Percentiles rank a stretch among this genome's conserved stretches.
Evolutionary conservation across 495 filamentous ascomycete species (phyloP).

Genomic region (Astrothelium macrocarpum): DNA sequence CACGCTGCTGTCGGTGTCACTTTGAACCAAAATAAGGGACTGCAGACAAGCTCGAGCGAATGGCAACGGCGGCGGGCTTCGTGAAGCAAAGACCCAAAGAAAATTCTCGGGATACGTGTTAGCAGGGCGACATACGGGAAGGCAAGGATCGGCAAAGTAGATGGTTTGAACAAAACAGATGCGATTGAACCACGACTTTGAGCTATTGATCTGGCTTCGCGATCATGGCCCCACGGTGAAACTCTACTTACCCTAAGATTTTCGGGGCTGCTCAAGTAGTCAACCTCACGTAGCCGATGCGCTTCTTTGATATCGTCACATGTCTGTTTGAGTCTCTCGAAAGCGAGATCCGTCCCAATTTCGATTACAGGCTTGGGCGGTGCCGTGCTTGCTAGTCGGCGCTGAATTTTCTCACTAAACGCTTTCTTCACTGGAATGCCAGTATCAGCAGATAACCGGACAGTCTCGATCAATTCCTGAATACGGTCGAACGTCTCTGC

Average conservation of each 20-base stretch:
- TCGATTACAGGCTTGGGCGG: constrained; percentile 85
- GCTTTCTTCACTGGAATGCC: constrained; percentile 60
- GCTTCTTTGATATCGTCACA: constrained; percentile 61
- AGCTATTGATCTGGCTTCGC: too few species aligned
- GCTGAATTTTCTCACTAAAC: constrained; percentile 84
- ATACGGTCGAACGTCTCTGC: not conserved
- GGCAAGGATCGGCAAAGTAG: too few species aligned
- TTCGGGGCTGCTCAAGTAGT: not conserved
- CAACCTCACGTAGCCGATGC: not conserved
- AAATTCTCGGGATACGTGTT: constrained; percentile 41
- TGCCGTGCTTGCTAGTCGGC: constrained; percentile 80
- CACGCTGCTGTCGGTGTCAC: constrained; percentile 49
- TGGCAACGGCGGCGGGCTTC: constrained; percentile 70
- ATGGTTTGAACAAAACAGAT: too few species aligned
- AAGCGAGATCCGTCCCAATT: constrained; percentile 60
- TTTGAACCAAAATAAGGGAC: constrained; percentile 58
- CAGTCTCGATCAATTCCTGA: constrained; percentile 11
- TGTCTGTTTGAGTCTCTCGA: constrained; percentile 56
- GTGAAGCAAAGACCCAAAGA: constrained; percentile 61
- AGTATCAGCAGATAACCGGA: constrained; percentile 49
- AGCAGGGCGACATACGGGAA: not conserved
- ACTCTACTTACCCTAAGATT: constrained; percentile 37
- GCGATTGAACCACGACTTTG: not conserved
- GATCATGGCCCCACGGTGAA: constrained; percentile 58
- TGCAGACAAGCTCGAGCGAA: constrained; percentile 79